A percentile compares a stretch with the other conserved stretches of the same genome.
phyloP scores from a whole-genome alignment of 768 basidiomycete genomes.

The Tricholoma saponaceum region DNA sequence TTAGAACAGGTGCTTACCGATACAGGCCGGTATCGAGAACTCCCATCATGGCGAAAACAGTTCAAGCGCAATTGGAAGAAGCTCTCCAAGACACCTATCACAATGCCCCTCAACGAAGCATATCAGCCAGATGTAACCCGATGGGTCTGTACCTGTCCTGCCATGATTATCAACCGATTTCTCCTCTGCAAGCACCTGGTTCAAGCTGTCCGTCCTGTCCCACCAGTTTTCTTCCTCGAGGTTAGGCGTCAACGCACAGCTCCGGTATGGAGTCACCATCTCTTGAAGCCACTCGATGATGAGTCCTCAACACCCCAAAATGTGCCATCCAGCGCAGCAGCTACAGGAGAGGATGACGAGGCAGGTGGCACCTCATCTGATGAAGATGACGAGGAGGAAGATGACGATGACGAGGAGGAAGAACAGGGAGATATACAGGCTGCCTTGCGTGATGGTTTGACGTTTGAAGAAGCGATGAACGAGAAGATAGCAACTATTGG shows the following conservation, averaged over 20 bases:
- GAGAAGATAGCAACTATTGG: background rate
- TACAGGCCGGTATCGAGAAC: slow-evolving; percentile 4
- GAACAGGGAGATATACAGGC: background rate
- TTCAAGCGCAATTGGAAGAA: slow-evolving; percentile 15
- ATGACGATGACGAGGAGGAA: background rate
- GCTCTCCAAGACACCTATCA: slow-evolving; percentile 12
- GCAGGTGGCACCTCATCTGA: background rate
- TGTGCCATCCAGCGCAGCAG: background rate
- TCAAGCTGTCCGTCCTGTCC: slow-evolving; percentile 12
- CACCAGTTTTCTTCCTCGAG: slow-evolving; percentile 16
- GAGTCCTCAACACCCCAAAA: background rate
- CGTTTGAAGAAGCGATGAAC: background rate
- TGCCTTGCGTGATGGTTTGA: background rate
- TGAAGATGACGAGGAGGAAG: background rate
- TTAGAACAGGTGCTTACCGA: background rate
- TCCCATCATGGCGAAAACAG: slow-evolving; percentile 13
- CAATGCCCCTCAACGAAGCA: slow-evolving; percentile 14
- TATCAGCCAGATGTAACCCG: slow-evolving; percentile 11
- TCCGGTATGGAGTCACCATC: slow-evolving; percentile 15
- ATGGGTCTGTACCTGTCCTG: slow-evolving; percentile 10
- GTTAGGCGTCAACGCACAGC: slow-evolving; percentile 2
- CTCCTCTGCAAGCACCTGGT: slow-evolving; percentile 16
- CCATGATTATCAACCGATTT: background rate
- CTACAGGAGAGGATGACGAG: background rate
- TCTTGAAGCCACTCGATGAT: slow-evolving; percentile 6